Percentiles rank a stretch among this genome's conserved stretches.
Conservation (phyloP, 352 stramenopile species). For the Hyaloperonospora brassicae region DNA sequence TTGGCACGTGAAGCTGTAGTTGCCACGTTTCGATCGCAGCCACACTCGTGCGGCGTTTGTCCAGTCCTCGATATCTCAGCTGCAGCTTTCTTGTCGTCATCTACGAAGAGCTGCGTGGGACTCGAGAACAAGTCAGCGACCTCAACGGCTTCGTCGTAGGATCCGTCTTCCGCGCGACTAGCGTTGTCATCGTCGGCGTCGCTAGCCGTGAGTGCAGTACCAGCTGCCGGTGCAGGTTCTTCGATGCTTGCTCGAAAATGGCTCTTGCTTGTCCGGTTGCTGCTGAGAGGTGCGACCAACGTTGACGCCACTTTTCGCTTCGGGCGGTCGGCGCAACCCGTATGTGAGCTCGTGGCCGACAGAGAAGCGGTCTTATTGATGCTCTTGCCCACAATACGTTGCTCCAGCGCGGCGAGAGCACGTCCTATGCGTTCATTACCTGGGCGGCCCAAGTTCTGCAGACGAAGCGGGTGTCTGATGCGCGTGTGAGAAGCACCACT, state of each 20-base stretch:
- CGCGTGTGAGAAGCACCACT: too few species aligned
- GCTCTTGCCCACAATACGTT: constrained; percentile 51
- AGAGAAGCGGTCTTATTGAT: constrained; percentile 1
- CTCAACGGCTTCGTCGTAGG: neutral
- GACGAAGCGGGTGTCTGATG: constrained; percentile 38
- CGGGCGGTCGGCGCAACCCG: constrained; percentile 2
- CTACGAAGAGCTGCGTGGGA: neutral
- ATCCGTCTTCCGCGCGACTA: neutral
- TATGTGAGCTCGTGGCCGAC: constrained; percentile 2
- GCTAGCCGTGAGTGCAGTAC: neutral
- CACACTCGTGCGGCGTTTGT: neutral
- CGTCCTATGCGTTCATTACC: constrained; percentile 43
- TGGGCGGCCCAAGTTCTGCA: constrained; percentile 44
- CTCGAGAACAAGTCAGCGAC: neutral
- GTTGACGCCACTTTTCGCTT: constrained; percentile 23
- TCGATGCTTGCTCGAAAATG: too few species aligned
- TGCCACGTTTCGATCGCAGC: too few species aligned
- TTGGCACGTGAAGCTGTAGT: too few species aligned
- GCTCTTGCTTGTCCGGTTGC: too few species aligned
- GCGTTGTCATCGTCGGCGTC: neutral
- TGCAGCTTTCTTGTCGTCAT: neutral
- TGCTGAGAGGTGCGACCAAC: constrained; percentile 18
- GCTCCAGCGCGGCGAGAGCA: constrained; percentile 55
- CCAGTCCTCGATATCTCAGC: neutral
- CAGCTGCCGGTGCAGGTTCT: neutral